These are phyloP conservation scores for Trypanosoma brucei DNA, from an alignment of 208 protist genomes.

Conservation along the genomic window DNA sequence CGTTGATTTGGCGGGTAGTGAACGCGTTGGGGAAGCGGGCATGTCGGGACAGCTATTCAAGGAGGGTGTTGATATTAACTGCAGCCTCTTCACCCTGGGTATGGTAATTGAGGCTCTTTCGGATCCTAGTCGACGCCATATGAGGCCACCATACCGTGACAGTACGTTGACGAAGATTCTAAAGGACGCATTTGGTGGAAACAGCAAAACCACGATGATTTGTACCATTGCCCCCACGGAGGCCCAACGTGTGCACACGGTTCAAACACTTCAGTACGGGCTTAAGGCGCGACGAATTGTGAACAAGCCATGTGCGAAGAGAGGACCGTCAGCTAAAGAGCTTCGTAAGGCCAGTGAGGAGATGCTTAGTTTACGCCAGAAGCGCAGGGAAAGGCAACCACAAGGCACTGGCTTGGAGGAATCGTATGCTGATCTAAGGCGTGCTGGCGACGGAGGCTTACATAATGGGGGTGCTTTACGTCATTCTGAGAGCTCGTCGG, in stretches of 20 bases:
- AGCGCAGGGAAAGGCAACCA: constrained; percentile 46
- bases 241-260: constrained; percentile 44
- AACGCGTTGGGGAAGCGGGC: constrained; percentile 78
- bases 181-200: constrained; percentile 83
- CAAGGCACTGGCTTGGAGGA: constrained; percentile 31
- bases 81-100: constrained; percentile 82
- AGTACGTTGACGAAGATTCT: constrained; percentile 85
- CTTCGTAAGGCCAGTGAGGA: constrained; percentile 70
- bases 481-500: constrained; percentile 35
- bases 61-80: constrained; percentile 84
- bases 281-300: constrained; percentile 71
- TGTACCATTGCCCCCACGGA: constrained; percentile 75
- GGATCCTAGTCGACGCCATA: constrained; percentile 47
- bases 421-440: constrained; percentile 44
- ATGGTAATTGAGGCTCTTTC: constrained; percentile 81
- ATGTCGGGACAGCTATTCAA: constrained; percentile 71
- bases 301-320: constrained; percentile 67
- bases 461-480: constrained; percentile 15
- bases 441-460: constrained; percentile 43
- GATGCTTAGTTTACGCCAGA: constrained; percentile 38
- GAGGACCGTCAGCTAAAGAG: constrained; percentile 73
- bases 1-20: constrained; percentile 85
- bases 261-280: constrained; percentile 85
- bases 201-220: constrained; percentile 89
- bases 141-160: constrained; percentile 81